Conservation (phyloP, 2,329 filamentous ascomycete genomes). For the Neonectria hederae region DNA sequence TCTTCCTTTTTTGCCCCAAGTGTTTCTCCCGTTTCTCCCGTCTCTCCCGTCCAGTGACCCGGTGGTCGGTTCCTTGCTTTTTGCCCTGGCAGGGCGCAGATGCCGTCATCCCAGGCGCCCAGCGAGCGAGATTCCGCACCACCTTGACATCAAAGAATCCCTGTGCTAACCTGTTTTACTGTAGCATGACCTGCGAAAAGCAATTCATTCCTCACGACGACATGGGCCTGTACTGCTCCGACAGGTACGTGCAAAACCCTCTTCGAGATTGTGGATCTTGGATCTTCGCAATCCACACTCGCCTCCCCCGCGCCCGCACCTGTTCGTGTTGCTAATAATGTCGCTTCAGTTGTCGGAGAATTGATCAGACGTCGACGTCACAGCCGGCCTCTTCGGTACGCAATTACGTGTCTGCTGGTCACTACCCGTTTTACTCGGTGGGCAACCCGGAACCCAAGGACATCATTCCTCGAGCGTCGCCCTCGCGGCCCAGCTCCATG, state of each 20-base stretch:
- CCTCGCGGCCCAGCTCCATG: constrained; percentile 66
- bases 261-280: constrained; percentile 28
- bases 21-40: background rate
- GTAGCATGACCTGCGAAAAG: constrained; percentile 74
- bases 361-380: constrained; percentile 57
- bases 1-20: constrained; percentile 16
- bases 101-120: constrained; percentile 32
- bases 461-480: constrained; percentile 71
- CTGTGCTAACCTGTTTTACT: constrained; percentile 34
- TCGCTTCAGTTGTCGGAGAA: constrained; percentile 59
- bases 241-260: constrained; percentile 59
- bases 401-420: constrained; percentile 47
- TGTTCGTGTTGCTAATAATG: constrained; percentile 34
- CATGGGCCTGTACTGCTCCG: constrained; percentile 69
- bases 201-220: constrained; percentile 69
- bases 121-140: background rate
- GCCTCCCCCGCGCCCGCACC: constrained; percentile 18
- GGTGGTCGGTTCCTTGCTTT: constrained; percentile 26
- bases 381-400: constrained; percentile 42
- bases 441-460: constrained; percentile 65
- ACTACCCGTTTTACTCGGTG: constrained; percentile 57
- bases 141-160: constrained; percentile 4
- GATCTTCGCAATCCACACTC: constrained; percentile 14
- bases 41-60: background rate
- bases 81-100: constrained; percentile 27